These are phyloP conservation scores for Maudiozyma humilis DNA, from an alignment of 1,139 yeast genomes.

Conservation along the genomic window DNA sequence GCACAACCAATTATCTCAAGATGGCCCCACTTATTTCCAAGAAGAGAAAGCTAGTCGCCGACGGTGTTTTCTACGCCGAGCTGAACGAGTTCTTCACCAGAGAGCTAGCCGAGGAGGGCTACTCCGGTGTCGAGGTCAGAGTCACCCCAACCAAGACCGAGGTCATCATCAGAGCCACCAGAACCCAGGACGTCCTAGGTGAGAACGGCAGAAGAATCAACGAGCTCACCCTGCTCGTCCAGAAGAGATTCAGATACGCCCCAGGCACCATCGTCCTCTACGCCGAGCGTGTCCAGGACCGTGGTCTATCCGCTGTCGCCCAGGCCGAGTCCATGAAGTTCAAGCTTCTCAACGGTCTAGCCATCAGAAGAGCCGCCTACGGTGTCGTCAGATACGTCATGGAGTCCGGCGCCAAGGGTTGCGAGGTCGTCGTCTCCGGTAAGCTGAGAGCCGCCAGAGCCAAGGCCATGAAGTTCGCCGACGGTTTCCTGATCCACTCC, in stretches of 20 bases:
- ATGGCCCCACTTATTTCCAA: constrained; percentile 67
- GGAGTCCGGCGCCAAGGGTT: constrained; percentile 99
- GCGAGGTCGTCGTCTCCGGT: constrained; percentile 98
- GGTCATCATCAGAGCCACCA: constrained; percentile 97
- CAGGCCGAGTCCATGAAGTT: constrained; percentile 99
- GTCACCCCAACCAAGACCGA: constrained; percentile 97
- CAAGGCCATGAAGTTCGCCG: constrained; percentile 98
- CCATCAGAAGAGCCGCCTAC: constrained; percentile 99
- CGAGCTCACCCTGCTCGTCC: constrained; percentile 94
- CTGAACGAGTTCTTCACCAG: constrained; percentile 99
- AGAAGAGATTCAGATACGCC: constrained; percentile 96
- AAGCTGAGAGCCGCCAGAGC: constrained; percentile 99
- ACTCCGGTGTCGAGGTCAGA: constrained; percentile 99
- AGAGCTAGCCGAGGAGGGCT: constrained; percentile 99
- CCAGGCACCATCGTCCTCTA: constrained; percentile 91
- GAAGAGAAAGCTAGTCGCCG: constrained; percentile 93
- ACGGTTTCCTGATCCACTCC: constrained; percentile 99
- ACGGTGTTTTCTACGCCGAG: constrained; percentile 99
- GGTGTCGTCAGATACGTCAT: constrained; percentile 99
- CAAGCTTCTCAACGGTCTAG: constrained; percentile 97
- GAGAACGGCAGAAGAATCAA: constrained; percentile 99
- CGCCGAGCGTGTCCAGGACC: constrained; percentile 99
- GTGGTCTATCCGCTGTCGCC: constrained; percentile 99
- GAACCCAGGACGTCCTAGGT: constrained; percentile 98
- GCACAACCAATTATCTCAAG: constrained; percentile 21